Evolutionary conservation across 768 basidiomycete species (phyloP).

Genomic region (Phylloporus sp.): DNA sequence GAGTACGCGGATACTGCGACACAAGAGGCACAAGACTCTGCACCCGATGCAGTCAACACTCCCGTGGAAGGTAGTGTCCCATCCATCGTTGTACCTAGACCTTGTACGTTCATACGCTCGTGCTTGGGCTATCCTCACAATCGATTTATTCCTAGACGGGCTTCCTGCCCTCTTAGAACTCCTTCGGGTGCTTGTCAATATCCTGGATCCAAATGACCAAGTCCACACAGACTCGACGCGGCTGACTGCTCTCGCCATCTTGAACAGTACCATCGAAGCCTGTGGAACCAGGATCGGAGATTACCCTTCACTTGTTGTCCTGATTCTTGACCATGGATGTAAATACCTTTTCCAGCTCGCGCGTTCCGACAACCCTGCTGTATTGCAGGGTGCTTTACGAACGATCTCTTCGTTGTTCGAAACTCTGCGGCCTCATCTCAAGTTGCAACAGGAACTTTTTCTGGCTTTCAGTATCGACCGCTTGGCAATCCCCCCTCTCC

Average conservation of each 20-base stretch:
- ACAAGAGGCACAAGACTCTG: slow-evolving; percentile 1
- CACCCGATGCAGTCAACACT: neutral
- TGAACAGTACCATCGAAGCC: slow-evolving; percentile 84
- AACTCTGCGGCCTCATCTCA: slow-evolving; percentile 79
- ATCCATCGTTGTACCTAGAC: slow-evolving; percentile 14
- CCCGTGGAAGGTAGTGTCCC: slow-evolving; percentile 33
- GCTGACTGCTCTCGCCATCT: slow-evolving; percentile 77
- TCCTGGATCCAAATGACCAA: slow-evolving; percentile 90
- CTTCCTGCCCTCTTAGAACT: slow-evolving; percentile 91
- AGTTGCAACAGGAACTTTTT: slow-evolving; percentile 93
- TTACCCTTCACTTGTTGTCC: slow-evolving; percentile 70
- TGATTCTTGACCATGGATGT: slow-evolving; percentile 86
- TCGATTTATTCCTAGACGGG: slow-evolving; percentile 52
- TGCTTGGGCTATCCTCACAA: neutral
- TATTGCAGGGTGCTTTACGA: slow-evolving; percentile 78
- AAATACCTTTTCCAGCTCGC: slow-evolving; percentile 97
- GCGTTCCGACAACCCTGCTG: slow-evolving; percentile 76
- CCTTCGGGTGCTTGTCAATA: slow-evolving; percentile 88
- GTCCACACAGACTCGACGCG: slow-evolving; percentile 96
- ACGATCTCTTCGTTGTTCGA: slow-evolving; percentile 85
- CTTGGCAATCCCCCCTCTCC: slow-evolving; percentile 54
- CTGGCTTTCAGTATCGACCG: slow-evolving; percentile 92
- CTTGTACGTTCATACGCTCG: slow-evolving; percentile 14
- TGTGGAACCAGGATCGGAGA: slow-evolving; percentile 69
- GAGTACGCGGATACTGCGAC: neutral